phyloP scores from a whole-genome alignment of 2,329 filamentous ascomycete species.

The Passalora sequoiae region DNA sequence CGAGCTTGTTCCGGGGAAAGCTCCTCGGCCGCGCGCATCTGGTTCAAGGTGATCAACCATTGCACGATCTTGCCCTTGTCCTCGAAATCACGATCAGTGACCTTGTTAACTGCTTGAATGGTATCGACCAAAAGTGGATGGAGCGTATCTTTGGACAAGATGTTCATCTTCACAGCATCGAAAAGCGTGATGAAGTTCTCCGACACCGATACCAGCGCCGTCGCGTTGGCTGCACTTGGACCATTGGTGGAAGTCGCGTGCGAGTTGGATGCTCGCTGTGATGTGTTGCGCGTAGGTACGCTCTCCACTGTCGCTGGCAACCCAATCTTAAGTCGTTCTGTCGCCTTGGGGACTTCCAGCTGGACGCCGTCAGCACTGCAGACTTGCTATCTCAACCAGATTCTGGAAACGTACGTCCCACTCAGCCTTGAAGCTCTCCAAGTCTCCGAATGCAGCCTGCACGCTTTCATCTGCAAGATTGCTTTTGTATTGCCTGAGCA shows the following conservation, averaged over 20 bases:
- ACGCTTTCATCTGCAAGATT: conserved; percentile 87
- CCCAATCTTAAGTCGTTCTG: conserved; percentile 84
- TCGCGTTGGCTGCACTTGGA: conserved; percentile 26
- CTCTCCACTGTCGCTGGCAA: conserved; percentile 77
- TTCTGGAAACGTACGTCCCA: conserved; percentile 68
- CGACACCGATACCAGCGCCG: conserved; percentile 76
- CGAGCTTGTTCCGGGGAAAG: conserved; percentile 79
- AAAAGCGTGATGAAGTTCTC: conserved; percentile 99
- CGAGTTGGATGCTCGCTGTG: conserved; percentile 17
- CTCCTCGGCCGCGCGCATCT: conserved; percentile 95
- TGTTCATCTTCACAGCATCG: conserved; percentile 85
- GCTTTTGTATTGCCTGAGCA: conserved; percentile 95
- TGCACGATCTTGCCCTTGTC: conserved; percentile 95
- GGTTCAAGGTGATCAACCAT: conserved; percentile 94
- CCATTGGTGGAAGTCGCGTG: conserved; percentile 16
- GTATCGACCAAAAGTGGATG: conserved; percentile 92
- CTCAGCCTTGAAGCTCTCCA: conserved; percentile 84
- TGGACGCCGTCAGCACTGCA: conserved; percentile 38
- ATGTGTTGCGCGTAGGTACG: conserved; percentile 42
- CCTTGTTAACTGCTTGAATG: conserved; percentile 95
- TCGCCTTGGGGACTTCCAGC: conserved; percentile 92
- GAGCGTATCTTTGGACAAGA: conserved; percentile 92
- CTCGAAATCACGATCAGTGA: conserved; percentile 92
- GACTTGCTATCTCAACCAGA: not conserved
- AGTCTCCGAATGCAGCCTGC: conserved; percentile 75